Evolutionary conservation across 805 yeast species (phyloP).

Genomic region (Naumovozyma dairenensis): DNA sequence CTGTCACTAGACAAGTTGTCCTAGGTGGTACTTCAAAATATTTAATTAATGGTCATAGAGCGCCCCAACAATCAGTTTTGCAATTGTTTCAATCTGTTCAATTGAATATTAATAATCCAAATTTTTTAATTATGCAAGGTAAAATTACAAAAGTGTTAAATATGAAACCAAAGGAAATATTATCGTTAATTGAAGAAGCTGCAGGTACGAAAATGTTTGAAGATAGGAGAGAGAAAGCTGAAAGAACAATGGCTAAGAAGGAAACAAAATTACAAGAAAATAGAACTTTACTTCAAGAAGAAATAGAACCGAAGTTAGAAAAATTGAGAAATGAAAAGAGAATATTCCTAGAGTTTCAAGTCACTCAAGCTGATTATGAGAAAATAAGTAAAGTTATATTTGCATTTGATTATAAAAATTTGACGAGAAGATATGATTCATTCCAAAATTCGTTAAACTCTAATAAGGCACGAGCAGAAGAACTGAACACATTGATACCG

Average conservation of each 20-base stretch:
- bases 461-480: conserved; percentile 33
- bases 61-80: conserved; percentile 86
- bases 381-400: conserved; percentile 61
- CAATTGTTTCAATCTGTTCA: conserved; percentile 91
- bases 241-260: conserved; percentile 83
- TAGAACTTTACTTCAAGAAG: conserved; percentile 62
- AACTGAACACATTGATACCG: conserved; percentile 36
- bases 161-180: conserved; percentile 86
- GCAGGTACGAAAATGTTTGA: conserved; percentile 96
- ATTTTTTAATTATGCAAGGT: conserved; percentile 97
- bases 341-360: conserved; percentile 76
- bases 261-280: conserved; percentile 78
- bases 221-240: conserved; percentile 84
- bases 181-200: conserved; percentile 92
- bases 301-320: conserved; percentile 86
- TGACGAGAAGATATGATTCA: conserved; percentile 33
- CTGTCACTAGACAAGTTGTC: conserved; percentile 84
- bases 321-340: conserved; percentile 74
- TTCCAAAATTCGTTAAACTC: conserved; percentile 36
- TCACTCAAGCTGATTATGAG: conserved; percentile 71
- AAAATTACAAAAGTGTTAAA: conserved; percentile 93
- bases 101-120: conserved; percentile 91
- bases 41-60: conserved; percentile 89
- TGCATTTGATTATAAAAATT: conserved; percentile 57
- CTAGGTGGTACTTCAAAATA: conserved; percentile 90